Evolutionary conservation across 176 grass and related monocot genomes (phyloP), one percentile per base, ranked within the genome.

Genomic region (Oryza glumipatula): DNA sequence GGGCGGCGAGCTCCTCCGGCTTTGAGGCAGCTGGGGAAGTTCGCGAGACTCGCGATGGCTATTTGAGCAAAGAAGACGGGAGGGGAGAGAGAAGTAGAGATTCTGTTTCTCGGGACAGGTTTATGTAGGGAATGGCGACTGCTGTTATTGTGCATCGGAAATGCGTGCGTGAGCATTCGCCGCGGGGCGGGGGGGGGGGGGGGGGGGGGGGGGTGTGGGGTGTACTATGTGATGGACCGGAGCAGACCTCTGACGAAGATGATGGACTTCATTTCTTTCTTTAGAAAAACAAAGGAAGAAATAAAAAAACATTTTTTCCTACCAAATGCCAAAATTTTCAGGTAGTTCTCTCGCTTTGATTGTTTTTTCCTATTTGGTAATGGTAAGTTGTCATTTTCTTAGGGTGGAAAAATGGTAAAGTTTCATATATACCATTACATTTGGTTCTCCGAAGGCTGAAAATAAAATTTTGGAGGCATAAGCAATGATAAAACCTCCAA

Each of bases 51-150:
- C 56, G 41, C 16, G 54, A n/a, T 69, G 28, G 64, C 4, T 16
- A 36, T 22, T 24, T 36, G 32, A 54, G 14, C 30, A 66, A 73
- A 72, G 65, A 33, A 52, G 32, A 32, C 63, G 41, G 14, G 23
- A 12, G 16, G 4, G 19, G 4, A 3, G 3, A 16, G 3, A 16
- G 79, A 24, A 16, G 35, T 13, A 3, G 24, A 6, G 72, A 11
- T 86, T 86, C 73, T 68, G 46, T 26, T 49, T 64, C n/a, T 70
- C 21, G 68, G 48, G 88, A 22, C 68, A 69, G 45, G 15, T 73
- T 78, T 70, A 14, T 23, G 39, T 56, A 56, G 43, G 61, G 7
- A 39, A 44, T 47, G 17, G 45, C 66, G 22, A 60, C 45, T 21
- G 6, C n/a, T 2, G 30, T 10, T 49, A 38, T 7, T n/a, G 35